Conservation (phyloP, 2,329 filamentous ascomycete species). For the Colletotrichum cuscutae region DNA sequence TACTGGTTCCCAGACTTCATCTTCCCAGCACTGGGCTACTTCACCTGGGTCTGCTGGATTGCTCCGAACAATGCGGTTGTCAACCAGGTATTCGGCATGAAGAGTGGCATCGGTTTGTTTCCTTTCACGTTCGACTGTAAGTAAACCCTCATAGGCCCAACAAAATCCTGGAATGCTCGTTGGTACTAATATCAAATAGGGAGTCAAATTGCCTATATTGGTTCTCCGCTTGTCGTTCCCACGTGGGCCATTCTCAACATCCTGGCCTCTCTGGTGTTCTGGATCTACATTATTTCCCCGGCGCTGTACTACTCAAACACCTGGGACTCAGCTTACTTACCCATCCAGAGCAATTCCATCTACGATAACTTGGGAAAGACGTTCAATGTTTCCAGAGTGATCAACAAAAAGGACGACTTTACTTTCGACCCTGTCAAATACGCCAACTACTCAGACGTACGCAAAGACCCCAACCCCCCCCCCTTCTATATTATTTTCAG, state of each 20-base stretch:
- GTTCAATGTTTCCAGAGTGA: constrained; percentile 60
- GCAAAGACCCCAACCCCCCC: constrained; percentile 36
- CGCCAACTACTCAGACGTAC: constrained; percentile 59
- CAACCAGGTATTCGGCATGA: constrained; percentile 70
- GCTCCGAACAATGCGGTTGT: constrained; percentile 66
- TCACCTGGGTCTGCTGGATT: constrained; percentile 70
- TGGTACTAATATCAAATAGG: constrained; percentile 31
- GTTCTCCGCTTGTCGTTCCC: constrained; percentile 51
- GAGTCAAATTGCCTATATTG: constrained; percentile 49
- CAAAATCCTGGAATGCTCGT: not conserved
- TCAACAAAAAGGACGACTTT: constrained; percentile 49
- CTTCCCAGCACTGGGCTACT: constrained; percentile 55
- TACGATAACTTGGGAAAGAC: constrained; percentile 62
- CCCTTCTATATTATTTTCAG: no score
- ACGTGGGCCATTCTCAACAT: constrained; percentile 60
- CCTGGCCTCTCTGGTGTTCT: constrained; percentile 58
- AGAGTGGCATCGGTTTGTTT: constrained; percentile 67
- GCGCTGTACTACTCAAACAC: constrained; percentile 59
- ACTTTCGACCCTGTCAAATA: constrained; percentile 60
- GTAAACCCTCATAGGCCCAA: not conserved
- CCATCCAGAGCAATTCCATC: constrained; percentile 61
- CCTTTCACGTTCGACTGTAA: constrained; percentile 67
- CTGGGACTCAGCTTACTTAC: constrained; percentile 63
- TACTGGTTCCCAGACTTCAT: constrained; percentile 63
- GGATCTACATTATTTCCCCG: constrained; percentile 55